Conservation (phyloP, 23 red algal species). For the Chondrus crispus region DNA sequence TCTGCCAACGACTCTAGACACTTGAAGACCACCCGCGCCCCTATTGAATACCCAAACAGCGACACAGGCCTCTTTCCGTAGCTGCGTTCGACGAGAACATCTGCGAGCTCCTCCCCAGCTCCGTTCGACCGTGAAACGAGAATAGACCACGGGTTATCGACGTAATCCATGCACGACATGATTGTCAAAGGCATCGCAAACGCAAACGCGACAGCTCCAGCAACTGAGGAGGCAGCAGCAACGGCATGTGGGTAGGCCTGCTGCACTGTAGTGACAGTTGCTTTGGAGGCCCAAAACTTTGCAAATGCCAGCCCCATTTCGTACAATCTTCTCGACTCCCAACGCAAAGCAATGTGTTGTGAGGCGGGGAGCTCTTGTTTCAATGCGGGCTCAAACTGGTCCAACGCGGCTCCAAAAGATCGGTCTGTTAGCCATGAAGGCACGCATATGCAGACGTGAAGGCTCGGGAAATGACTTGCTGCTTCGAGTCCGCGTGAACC, state of each 20-base stretch:
- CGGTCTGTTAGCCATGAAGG: slow-evolving; percentile 87
- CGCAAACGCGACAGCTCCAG: slow-evolving; percentile 83
- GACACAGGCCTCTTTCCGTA: slow-evolving; percentile 93
- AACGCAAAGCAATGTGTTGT: slow-evolving; percentile 90
- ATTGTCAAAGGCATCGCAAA: slow-evolving; percentile 92
- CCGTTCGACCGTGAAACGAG: slow-evolving; percentile 80
- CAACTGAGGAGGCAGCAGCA: slow-evolving; percentile 75
- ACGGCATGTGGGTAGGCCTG: slow-evolving; percentile 91
- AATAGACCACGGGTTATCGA: slow-evolving; percentile 98
- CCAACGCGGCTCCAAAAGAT: slow-evolving; percentile 72
- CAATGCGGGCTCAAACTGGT: slow-evolving; percentile 80
- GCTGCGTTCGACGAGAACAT: slow-evolving; percentile 82
- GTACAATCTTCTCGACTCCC: slow-evolving; percentile 82
- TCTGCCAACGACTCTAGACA: slow-evolving; percentile 85
- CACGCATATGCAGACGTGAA: slow-evolving; percentile 87
- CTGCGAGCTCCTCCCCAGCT: slow-evolving; percentile 93
- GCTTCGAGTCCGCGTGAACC: slow-evolving; percentile 35
- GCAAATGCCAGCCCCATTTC: slow-evolving; percentile 96
- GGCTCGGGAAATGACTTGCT: slow-evolving; percentile 12
- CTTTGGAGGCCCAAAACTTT: slow-evolving; percentile 99
- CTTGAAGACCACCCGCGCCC: slow-evolving; percentile 98
- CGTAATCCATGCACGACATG: slow-evolving; percentile 88
- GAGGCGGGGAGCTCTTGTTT: slow-evolving; percentile 72
- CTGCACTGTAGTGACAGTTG: slow-evolving; percentile 82
- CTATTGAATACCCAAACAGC: slow-evolving; percentile 92